These are phyloP conservation scores for Simplicillium sp. DNA, from an alignment of 2,329 filamentous ascomycete species.

Conservation along the genomic window DNA sequence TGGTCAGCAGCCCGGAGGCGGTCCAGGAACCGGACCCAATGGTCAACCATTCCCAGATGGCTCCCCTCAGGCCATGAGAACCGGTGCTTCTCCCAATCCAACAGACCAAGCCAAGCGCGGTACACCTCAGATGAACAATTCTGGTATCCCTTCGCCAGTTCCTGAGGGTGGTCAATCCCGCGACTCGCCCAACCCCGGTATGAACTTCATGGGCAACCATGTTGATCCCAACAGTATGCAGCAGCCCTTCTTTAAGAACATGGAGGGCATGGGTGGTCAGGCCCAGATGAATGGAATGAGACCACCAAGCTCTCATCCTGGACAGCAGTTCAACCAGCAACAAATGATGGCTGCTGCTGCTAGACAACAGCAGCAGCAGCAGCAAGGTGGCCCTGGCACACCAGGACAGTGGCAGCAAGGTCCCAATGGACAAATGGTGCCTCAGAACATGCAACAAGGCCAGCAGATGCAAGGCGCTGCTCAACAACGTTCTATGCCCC, in stretches of 20 bases:
- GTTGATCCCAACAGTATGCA: slow-evolving; percentile 50
- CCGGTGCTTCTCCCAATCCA: slow-evolving; percentile 67
- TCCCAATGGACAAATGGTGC: slow-evolving; percentile 30
- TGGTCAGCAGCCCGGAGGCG: slow-evolving; percentile 39
- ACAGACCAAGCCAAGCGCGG: slow-evolving; percentile 71
- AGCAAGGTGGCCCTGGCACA: slow-evolving; percentile 16
- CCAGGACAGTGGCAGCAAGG: slow-evolving; percentile 30
- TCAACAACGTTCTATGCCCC: slow-evolving; percentile 63
- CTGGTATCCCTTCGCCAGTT: slow-evolving; percentile 60
- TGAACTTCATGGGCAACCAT: slow-evolving; percentile 54
- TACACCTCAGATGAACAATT: slow-evolving; percentile 63
- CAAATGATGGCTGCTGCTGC: slow-evolving; percentile 47
- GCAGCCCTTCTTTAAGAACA: slow-evolving; percentile 49
- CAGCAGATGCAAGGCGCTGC: slow-evolving; percentile 54
- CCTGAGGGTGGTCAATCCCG: slow-evolving; percentile 59
- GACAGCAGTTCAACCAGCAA: slow-evolving; percentile 43
- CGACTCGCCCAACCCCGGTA: slow-evolving; percentile 52
- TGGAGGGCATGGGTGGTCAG: slow-evolving; percentile 36
- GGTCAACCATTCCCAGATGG: slow-evolving; percentile 58
- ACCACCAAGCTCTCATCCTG: slow-evolving; percentile 59
- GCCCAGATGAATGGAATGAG: slow-evolving; percentile 58
- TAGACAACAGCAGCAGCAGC: slow-evolving; percentile 30
- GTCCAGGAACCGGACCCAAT: slow-evolving; percentile 45
- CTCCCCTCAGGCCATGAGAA: slow-evolving; percentile 59
- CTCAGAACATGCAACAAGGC: slow-evolving; percentile 28